Conservation (phyloP, 176 grass and related monocot species). For the Eleusine coracana region DNA sequence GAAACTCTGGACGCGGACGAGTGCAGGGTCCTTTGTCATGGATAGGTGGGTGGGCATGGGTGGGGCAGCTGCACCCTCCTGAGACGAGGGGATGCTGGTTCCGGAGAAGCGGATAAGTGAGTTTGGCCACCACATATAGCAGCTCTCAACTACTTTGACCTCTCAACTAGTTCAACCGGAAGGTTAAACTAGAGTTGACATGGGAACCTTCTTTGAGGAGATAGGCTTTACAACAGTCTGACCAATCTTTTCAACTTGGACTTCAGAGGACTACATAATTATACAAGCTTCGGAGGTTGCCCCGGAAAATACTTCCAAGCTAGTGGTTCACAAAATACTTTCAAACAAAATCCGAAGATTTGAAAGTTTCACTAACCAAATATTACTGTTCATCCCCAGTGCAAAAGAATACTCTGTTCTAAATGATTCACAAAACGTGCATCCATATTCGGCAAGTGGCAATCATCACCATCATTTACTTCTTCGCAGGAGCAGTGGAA, state of each 20-base stretch:
- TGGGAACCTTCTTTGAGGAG: neutral
- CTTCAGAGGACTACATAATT: neutral
- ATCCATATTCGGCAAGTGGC: neutral
- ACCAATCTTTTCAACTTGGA: neutral
- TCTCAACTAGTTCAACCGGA: neutral
- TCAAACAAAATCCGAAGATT: neutral
- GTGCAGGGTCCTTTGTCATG: neutral
- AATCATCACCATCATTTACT: neutral
- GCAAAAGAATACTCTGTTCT: neutral
- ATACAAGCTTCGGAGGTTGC: neutral
- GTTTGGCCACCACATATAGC: slow-evolving; percentile 49
- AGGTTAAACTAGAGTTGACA: slow-evolving; percentile 13
- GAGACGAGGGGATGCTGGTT: slow-evolving; percentile 5
- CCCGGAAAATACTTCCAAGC: neutral
- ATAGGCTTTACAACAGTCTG: neutral
- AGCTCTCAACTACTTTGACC: slow-evolving; percentile 19
- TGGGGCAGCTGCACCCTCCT: slow-evolving; percentile 34
- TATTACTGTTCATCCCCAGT: neutral
- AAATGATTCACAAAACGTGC: neutral
- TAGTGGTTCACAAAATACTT: neutral
- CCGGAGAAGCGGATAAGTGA: neutral
- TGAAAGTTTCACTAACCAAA: neutral
- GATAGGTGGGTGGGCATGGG: slow-evolving; percentile 38
- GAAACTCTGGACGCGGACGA: neutral
- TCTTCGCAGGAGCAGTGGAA: neutral